Percentiles rank a stretch among this genome's conserved stretches.
Conservation (phyloP, 139 green algal genomes). For the Marvania coccoides region DNA sequence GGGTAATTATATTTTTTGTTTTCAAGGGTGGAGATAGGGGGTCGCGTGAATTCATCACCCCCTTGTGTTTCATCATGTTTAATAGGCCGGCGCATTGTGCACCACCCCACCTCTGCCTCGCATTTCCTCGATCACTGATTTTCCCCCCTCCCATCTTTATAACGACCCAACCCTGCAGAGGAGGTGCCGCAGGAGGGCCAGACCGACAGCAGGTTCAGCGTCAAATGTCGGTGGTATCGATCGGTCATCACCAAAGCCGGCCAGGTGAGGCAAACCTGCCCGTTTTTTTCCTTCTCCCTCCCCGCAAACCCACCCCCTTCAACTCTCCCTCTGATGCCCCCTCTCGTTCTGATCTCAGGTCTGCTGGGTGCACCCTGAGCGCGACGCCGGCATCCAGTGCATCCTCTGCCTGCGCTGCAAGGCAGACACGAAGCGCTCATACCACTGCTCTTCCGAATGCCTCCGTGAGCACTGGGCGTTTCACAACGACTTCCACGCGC, state of each 20-base stretch:
- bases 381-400: slow-evolving; percentile 85
- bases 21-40: no score
- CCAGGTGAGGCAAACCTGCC: slow-evolving; percentile 3
- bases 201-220: slow-evolving; percentile 51
- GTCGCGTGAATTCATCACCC: no score
- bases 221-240: slow-evolving; percentile 85
- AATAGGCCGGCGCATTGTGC: no score
- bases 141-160: neutral
- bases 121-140: neutral
- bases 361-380: slow-evolving; percentile 64
- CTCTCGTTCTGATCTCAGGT: slow-evolving; percentile 13
- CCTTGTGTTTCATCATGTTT: no score
- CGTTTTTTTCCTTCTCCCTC: neutral
- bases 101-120: no score
- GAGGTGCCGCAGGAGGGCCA: slow-evolving; percentile 72
- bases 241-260: slow-evolving; percentile 63
- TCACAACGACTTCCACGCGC: slow-evolving; percentile 81
- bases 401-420: slow-evolving; percentile 75
- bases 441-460: slow-evolving; percentile 90
- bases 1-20: neutral
- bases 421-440: slow-evolving; percentile 65
- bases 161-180: slow-evolving; percentile 38
- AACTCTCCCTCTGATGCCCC: neutral
- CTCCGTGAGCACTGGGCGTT: slow-evolving; percentile 80
- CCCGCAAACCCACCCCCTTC: neutral